phyloP scores from a whole-genome alignment of 2,329 filamentous ascomycete genomes.

The Nectriaceae sp. region DNA sequence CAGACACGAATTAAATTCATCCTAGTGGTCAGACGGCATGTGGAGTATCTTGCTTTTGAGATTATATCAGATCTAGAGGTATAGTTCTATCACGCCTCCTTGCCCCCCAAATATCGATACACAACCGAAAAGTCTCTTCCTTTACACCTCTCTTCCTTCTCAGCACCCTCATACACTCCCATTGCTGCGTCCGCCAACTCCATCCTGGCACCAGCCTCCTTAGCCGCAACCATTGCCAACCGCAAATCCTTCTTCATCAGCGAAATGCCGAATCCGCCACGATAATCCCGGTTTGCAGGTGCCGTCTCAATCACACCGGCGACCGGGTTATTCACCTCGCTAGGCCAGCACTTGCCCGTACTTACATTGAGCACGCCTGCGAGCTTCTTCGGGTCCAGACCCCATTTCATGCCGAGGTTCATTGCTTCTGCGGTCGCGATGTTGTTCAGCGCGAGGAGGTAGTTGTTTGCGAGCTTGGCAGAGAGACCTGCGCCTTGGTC shows the following conservation, averaged over 20 bases:
- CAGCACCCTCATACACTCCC: slow-evolving; percentile 68
- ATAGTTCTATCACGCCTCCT: slow-evolving; percentile 36
- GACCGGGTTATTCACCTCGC: slow-evolving; percentile 93
- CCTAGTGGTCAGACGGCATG: no score
- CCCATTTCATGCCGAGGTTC: slow-evolving; percentile 64
- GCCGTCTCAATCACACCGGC: slow-evolving; percentile 76
- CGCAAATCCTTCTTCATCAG: slow-evolving; percentile 81
- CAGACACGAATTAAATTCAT: no score
- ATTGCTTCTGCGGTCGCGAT: slow-evolving; percentile 69
- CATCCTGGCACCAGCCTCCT: slow-evolving; percentile 66
- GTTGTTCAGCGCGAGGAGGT: slow-evolving; percentile 92
- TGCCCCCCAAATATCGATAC: slow-evolving; percentile 68
- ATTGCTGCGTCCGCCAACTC: slow-evolving; percentile 64
- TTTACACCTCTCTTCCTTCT: slow-evolving; percentile 60
- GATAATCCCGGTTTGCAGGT: slow-evolving; percentile 75
- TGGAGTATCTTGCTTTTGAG: neutral
- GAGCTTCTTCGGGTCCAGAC: slow-evolving; percentile 64
- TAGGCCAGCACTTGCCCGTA: slow-evolving; percentile 95
- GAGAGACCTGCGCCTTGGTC: slow-evolving; percentile 82
- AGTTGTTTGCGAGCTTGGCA: slow-evolving; percentile 96
- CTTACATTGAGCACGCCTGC: slow-evolving; percentile 89
- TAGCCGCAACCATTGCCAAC: slow-evolving; percentile 71
- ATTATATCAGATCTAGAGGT: neutral
- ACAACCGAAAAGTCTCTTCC: slow-evolving; percentile 82
- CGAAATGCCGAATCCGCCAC: slow-evolving; percentile 74